phyloP scores from a whole-genome alignment of 148 eudicot genomes.

The Amaranthus palmeri region DNA sequence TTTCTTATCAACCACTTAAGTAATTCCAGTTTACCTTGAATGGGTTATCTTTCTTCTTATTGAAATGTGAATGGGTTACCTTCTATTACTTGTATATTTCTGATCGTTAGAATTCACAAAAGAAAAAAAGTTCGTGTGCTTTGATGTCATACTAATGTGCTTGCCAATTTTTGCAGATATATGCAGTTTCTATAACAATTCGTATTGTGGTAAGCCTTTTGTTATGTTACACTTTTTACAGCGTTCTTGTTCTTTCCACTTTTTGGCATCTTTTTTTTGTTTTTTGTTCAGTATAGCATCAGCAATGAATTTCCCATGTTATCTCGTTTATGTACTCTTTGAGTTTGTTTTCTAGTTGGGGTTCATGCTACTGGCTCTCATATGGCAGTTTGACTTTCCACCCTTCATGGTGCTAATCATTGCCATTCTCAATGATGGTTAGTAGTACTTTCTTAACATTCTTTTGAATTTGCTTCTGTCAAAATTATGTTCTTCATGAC shows the following conservation, averaged over 20 bases:
- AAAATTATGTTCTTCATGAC: too few species aligned
- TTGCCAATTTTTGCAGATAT: slow-evolving; percentile 38
- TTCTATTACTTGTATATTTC: neutral
- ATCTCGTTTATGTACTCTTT: neutral
- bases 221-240: neutral
- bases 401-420: slow-evolving; percentile 61
- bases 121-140: neutral
- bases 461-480: neutral
- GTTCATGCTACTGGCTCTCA: slow-evolving; percentile 47
- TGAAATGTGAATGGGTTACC: neutral
- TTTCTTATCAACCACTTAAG: neutral
- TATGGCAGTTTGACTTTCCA: slow-evolving; percentile 49
- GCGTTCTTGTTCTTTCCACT: neutral
- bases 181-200: slow-evolving; percentile 54
- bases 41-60: neutral
- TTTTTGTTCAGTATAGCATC: neutral
- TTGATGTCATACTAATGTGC: neutral
- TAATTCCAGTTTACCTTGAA: neutral
- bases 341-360: slow-evolving; percentile 29
- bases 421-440: slow-evolving; percentile 52
- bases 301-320: neutral
- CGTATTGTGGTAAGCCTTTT: slow-evolving; percentile 50
- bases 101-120: neutral
- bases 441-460: slow-evolving; percentile 5
- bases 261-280: neutral